A percentile compares a stretch with the other conserved stretches of the same genome.
Conservation (phyloP, 2,329 filamentous ascomycete genomes). For the Colletotrichum neosansevieriae region DNA sequence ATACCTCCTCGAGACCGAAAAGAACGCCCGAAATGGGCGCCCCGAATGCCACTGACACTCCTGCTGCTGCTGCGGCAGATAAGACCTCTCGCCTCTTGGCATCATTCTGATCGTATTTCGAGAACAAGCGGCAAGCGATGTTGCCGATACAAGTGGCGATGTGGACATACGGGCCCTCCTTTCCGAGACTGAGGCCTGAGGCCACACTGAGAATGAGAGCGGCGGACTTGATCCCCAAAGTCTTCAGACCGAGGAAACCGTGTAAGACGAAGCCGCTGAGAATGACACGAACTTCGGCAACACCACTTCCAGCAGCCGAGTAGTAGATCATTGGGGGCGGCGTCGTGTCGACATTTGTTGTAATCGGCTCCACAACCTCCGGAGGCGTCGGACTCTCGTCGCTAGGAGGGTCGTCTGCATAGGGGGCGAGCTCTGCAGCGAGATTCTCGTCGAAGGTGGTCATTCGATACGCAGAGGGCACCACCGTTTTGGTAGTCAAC, state of each 20-base stretch:
- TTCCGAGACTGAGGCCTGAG: conserved; percentile 92
- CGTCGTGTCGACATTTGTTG: conserved; percentile 45
- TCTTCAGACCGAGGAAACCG: conserved; percentile 91
- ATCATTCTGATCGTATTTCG: conserved; percentile 94
- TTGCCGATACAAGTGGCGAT: conserved; percentile 96
- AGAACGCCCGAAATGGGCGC: conserved; percentile 88
- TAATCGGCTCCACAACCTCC: conserved; percentile 52
- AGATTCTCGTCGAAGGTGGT: conserved; percentile 94
- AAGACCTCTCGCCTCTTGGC: conserved; percentile 93
- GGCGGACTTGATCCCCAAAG: conserved; percentile 85
- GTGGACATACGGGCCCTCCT: conserved; percentile 97
- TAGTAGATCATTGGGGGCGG: conserved; percentile 90
- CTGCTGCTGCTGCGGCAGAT: conserved; percentile 91
- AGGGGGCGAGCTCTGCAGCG: conserved; percentile 65
- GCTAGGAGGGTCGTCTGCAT: conserved; percentile 54
- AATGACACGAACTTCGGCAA: conserved; percentile 97
- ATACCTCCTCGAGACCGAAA: conserved; percentile 94
- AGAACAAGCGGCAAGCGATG: conserved; percentile 91
- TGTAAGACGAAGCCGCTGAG: conserved; percentile 98
- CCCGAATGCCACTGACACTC: conserved; percentile 94
- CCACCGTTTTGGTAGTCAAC: conserved; percentile 90
- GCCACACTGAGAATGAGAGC: conserved; percentile 89
- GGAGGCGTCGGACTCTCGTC: conserved; percentile 60
- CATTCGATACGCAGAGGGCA: conserved; percentile 88
- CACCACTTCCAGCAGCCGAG: conserved; percentile 93